A percentile compares a stretch with the other conserved stretches of the same genome.
These are phyloP conservation scores for Adansonia madagascariensis DNA, from an alignment of 441 rosid species.

Conservation along the genomic window DNA sequence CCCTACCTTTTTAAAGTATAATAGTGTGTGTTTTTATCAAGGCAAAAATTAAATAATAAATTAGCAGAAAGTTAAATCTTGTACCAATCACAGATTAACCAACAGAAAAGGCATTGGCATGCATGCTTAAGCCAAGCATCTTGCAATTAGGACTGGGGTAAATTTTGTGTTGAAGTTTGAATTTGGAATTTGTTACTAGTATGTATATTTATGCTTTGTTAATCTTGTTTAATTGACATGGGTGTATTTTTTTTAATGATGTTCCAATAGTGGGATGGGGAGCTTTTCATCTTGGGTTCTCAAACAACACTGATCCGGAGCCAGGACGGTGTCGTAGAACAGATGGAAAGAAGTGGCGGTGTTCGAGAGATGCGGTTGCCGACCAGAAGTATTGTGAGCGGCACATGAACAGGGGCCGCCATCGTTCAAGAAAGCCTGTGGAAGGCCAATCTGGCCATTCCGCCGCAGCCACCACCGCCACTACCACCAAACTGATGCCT, in stretches of 20 bases:
- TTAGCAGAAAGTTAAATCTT: neutral
- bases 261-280: conserved; percentile 60
- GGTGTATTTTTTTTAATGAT: neutral
- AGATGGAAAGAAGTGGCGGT: conserved; percentile 94
- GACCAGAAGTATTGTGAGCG: conserved; percentile 83
- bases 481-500: conserved; percentile 35
- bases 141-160: neutral
- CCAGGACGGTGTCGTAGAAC: conserved; percentile 85
- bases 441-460: conserved; percentile 72
- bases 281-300: conserved; percentile 59
- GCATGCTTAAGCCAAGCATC: neutral
- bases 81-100: neutral
- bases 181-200: neutral
- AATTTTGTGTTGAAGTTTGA: neutral
- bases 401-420: conserved; percentile 85
- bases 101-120: neutral
- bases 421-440: conserved; percentile 97
- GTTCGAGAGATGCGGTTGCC: conserved; percentile 76
- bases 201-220: neutral
- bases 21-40: neutral
- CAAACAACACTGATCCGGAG: conserved; percentile 59
- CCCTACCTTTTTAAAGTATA: neutral
- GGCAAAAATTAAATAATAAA: neutral
- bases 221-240: neutral
- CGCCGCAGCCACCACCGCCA: conserved; percentile 37